Evolutionary conservation across 208 protist species (phyloP).

Genomic region (Trypanosomatidae sp.): DNA sequence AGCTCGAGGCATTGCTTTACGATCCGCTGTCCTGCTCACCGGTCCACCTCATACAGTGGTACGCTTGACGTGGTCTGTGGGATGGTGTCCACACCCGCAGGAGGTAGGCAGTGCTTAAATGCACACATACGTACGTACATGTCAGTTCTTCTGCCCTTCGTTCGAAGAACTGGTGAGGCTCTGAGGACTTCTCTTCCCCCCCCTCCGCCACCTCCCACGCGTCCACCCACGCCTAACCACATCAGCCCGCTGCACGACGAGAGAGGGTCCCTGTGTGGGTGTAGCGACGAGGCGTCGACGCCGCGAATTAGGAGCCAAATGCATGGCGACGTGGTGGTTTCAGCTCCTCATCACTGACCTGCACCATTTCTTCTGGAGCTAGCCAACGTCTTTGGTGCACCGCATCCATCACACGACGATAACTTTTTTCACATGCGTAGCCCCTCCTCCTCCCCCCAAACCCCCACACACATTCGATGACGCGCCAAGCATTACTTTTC

Average conservation of each 20-base stretch:
- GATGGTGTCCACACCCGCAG: background rate
- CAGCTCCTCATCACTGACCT: background rate
- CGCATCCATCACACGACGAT: background rate
- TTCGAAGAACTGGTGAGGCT: background rate
- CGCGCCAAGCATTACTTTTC: background rate
- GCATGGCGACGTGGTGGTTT: background rate
- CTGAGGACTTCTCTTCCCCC: background rate
- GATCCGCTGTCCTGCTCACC: constrained; percentile 19
- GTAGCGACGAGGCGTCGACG: background rate
- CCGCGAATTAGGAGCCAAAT: background rate
- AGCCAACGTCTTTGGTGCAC: background rate
- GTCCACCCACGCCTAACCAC: too few relatives aligned
- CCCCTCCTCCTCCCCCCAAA: background rate
- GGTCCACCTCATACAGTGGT: constrained; percentile 24
- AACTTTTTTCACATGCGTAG: background rate
- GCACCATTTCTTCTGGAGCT: background rate
- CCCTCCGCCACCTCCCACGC: background rate
- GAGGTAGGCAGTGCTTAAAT: background rate
- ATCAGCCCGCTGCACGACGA: background rate
- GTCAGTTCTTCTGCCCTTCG: background rate
- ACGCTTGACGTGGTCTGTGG: constrained; percentile 1
- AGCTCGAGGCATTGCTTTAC: constrained; percentile 15
- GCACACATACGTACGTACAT: background rate
- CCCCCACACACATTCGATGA: background rate
- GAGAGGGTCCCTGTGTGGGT: background rate